Conservation (phyloP, 2,329 filamentous ascomycete species). For the Penicillium sp. region DNA sequence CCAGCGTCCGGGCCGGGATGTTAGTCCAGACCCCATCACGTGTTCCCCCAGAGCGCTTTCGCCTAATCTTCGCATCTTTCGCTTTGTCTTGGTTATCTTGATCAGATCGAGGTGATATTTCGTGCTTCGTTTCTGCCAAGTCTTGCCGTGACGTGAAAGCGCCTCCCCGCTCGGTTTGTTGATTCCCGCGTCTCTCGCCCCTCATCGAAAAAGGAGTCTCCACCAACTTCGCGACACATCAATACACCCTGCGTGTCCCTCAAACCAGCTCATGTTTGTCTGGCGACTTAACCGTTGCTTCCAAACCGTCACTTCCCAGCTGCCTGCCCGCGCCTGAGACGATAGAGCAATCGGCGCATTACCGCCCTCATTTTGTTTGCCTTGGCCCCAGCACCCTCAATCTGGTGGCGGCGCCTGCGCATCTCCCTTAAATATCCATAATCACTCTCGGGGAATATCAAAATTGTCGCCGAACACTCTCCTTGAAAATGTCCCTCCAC, state of each 20-base stretch:
- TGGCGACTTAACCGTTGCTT: neutral
- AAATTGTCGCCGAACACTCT: neutral
- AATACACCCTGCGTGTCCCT: neutral
- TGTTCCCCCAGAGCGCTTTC: constrained; percentile 14
- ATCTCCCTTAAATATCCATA: neutral
- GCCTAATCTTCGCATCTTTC: constrained; percentile 1
- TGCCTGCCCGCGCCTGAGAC: constrained; percentile 7
- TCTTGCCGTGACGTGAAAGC: neutral
- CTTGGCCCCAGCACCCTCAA: neutral
- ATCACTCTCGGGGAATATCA: constrained; percentile 1
- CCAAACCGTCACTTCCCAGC: neutral
- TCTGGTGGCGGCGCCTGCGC: constrained; percentile 9
- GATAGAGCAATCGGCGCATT: constrained; percentile 17
- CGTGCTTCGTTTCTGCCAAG: neutral
- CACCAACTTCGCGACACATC: neutral
- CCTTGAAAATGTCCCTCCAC: constrained; percentile 44
- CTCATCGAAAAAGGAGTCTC: constrained; percentile 9
- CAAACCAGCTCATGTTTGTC: constrained; percentile 5
- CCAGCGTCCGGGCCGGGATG: neutral
- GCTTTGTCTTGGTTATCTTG: neutral
- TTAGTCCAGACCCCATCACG: constrained; percentile 26
- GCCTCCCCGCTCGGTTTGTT: constrained; percentile 10
- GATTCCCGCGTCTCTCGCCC: constrained; percentile 7
- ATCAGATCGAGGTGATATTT: neutral
- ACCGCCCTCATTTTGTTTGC: constrained; percentile 6